A percentile compares a stretch with the other conserved stretches of the same genome.
Evolutionary conservation across 805 yeast genomes (phyloP).

Genomic region (Grigorovia jiainica): DNA sequence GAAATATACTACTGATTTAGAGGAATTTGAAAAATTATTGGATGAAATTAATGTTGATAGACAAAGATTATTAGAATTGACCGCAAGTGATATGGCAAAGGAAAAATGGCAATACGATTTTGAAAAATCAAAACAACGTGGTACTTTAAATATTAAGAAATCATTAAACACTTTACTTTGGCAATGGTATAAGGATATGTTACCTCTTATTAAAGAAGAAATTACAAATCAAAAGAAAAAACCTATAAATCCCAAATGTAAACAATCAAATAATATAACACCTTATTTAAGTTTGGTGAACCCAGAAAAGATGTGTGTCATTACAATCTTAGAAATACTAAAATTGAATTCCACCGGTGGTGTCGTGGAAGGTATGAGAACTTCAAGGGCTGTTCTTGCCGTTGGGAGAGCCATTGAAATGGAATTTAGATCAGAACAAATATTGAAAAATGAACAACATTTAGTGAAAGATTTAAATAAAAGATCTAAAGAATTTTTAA

Average conservation of each 20-base stretch:
- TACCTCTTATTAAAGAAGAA: conserved; percentile 64
- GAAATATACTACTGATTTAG: conserved; percentile 38
- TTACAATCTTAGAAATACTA: conserved; percentile 74
- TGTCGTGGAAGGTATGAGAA: conserved; percentile 68
- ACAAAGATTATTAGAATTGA: conserved; percentile 61
- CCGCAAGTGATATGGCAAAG: conserved; percentile 76
- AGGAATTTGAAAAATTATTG: conserved; percentile 53
- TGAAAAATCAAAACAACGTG: conserved; percentile 54
- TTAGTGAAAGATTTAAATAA: conserved; percentile 45
- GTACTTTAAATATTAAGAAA: conserved; percentile 45
- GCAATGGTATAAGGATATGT: conserved; percentile 72
- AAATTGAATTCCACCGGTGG: conserved; percentile 70
- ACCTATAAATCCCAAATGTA: conserved; percentile 11
- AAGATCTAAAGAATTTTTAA: conserved; percentile 35
- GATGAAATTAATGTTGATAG: conserved; percentile 66
- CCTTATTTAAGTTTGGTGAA: conserved; percentile 67
- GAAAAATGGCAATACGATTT: conserved; percentile 83
- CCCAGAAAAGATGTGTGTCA: conserved; percentile 73
- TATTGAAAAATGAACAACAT: conserved; percentile 48
- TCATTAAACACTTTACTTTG: conserved; percentile 67
- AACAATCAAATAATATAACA: conserved; percentile 48
- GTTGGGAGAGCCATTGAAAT: conserved; percentile 80
- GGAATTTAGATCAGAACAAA: conserved; percentile 67
- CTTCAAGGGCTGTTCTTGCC: conserved; percentile 69
- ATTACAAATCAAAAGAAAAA: conserved; percentile 44